These are phyloP conservation scores for Saccharomyces uvarum DNA, from an alignment of 1,139 yeast genomes.

Conservation along the genomic window DNA sequence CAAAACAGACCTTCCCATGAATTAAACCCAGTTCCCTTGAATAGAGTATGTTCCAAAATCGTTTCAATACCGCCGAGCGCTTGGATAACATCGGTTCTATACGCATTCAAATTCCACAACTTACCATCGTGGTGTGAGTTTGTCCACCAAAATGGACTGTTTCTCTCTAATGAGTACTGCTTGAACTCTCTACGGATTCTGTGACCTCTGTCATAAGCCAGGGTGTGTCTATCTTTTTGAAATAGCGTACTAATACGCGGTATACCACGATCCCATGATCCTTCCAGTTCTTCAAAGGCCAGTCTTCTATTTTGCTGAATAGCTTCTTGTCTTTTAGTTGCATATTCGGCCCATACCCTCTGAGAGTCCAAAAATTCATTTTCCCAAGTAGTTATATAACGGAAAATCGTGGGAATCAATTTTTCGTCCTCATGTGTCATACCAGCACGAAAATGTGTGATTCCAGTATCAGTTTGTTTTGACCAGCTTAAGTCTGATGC, in stretches of 20 bases:
- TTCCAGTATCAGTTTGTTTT: slow-evolving; percentile 87
- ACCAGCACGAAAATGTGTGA: slow-evolving; percentile 90
- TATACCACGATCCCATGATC: slow-evolving; percentile 91
- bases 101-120: slow-evolving; percentile 87
- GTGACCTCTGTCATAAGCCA: slow-evolving; percentile 94
- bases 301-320: slow-evolving; percentile 75
- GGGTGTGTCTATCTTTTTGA: slow-evolving; percentile 89
- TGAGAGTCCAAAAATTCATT: slow-evolving; percentile 91
- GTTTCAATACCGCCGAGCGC: slow-evolving; percentile 97
- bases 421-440: slow-evolving; percentile 75
- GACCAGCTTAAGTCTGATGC: slow-evolving; percentile 90
- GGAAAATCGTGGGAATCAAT: slow-evolving; percentile 83
- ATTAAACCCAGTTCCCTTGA: slow-evolving; percentile 94
- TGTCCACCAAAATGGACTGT: slow-evolving; percentile 96
- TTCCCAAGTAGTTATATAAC: slow-evolving; percentile 94
- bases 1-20: slow-evolving; percentile 98
- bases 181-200: slow-evolving; percentile 74
- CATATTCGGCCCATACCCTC: slow-evolving; percentile 96
- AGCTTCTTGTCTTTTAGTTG: slow-evolving; percentile 83
- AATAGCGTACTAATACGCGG: slow-evolving; percentile 93
- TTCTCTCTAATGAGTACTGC: slow-evolving; percentile 61
- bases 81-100: slow-evolving; percentile 92
- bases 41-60: slow-evolving; percentile 86
- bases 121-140: slow-evolving; percentile 90
- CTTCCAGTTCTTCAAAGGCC: slow-evolving; percentile 89